Percentiles rank a stretch among this genome's conserved stretches.
Conservation (phyloP, 179 eudicot genomes). For the Drosera spatulata region DNA sequence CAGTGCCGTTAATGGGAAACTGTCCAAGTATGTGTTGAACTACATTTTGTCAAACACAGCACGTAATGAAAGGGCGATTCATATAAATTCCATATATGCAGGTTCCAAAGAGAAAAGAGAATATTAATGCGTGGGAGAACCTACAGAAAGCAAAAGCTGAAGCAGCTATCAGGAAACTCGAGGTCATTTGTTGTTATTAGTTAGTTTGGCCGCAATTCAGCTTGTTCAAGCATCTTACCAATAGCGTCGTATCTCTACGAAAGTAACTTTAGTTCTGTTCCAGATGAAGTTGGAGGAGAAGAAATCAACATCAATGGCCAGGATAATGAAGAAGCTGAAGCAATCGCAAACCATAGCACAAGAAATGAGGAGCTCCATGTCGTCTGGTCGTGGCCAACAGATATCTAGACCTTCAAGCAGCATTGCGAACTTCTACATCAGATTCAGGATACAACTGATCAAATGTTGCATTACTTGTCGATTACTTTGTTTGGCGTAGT, state of each 20-base stretch:
- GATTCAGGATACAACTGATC: no score
- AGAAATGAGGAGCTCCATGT: conserved; percentile 58
- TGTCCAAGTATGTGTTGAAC: no score
- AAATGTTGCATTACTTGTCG: no score
- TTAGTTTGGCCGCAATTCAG: not conserved
- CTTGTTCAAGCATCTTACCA: not conserved
- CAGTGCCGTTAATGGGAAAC: no score
- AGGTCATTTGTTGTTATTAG: conserved; percentile 28
- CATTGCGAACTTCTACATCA: not conserved
- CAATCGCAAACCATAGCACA: conserved; percentile 90
- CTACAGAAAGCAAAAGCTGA: conserved; percentile 95
- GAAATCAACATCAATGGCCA: conserved; percentile 89
- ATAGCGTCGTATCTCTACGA: not conserved
- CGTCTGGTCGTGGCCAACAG: conserved; percentile 32
- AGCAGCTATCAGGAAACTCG: conserved; percentile 72
- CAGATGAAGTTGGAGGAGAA: conserved; percentile 96
- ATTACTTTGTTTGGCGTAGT: no score
- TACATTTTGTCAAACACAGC: no score
- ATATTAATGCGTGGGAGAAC: conserved; percentile 89
- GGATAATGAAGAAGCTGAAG: conserved; percentile 71
- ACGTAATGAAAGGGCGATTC: not conserved
- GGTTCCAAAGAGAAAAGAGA: conserved; percentile 52
- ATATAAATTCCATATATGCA: conserved; percentile 1
- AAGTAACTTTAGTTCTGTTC: not conserved
- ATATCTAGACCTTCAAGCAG: conserved; percentile 25